These are phyloP conservation scores for Blepharisma japonicum DNA, from an alignment of 73 alveolate species.

Conservation along the genomic window DNA sequence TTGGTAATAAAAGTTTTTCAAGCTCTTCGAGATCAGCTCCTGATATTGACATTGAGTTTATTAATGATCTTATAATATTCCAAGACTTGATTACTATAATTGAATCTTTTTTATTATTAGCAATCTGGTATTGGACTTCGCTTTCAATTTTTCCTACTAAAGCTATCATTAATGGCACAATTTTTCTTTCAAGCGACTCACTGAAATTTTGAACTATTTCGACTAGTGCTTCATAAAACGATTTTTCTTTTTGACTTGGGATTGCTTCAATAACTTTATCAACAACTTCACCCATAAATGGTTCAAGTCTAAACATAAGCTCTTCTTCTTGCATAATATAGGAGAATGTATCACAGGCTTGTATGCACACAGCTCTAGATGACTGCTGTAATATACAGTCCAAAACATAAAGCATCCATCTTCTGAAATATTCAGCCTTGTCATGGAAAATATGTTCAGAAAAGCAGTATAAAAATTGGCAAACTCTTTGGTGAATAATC, in stretches of 20 bases:
- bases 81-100: constrained; percentile 8
- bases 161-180: neutral
- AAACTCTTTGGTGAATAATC: neutral
- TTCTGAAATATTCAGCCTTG: neutral
- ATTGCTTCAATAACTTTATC: neutral
- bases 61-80: constrained; percentile 25
- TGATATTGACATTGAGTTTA: no score
- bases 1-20: neutral
- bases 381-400: neutral
- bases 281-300: neutral
- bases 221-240: constrained; percentile 12
- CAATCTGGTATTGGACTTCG: neutral
- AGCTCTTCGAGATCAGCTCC: neutral
- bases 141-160: constrained; percentile 4
- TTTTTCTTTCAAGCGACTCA: neutral
- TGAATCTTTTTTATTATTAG: neutral
- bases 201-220: neutral
- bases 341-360: constrained; percentile 35
- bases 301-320: neutral
- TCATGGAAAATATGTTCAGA: constrained; percentile 13
- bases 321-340: constrained; percentile 12
- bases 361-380: neutral
- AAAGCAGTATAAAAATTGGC: constrained; percentile 19
- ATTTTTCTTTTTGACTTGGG: neutral
- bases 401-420: neutral